Base-by-base conservation (phyloP, 192 early-diverging fungal species). In the Coemansia sp. region DNA sequence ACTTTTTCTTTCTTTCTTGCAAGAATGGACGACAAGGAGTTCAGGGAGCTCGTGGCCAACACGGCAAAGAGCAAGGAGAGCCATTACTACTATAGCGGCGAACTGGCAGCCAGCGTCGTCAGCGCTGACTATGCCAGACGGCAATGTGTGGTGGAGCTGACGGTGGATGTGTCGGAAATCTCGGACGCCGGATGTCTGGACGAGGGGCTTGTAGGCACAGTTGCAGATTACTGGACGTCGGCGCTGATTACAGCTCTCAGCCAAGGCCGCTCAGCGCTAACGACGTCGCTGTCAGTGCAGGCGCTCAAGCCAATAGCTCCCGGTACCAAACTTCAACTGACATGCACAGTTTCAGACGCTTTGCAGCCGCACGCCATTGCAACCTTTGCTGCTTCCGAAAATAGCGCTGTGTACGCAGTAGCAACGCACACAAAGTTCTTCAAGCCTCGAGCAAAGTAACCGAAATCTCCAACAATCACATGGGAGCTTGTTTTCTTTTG, bases 191-290 rank as follows among this genome's bases (percentile, higher is more conserved):
- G 54, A 3, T 57, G 43, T 36, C 60, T 71, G 6, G 74, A 77
- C 54, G 74, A 77, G 34, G 74, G 74, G 2, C 36, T 77, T 27
- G 68, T 62, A 4, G 54, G 38, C 14, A 77, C 74, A 2, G 50
- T 64, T 8, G 65, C 74, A n/a, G 74, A 77, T 42, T 70, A 60
- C 58, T 70, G 68, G 65, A 77, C 74, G 15, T 77, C 75, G n/a
- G 53, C 70, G 4, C 50, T 72, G 36, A 72, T 78, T 27, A 72
- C 61, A 8, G 75, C 59, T 2, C 43, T 61, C 12, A 67, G 54
- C 48, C 62, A 46, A 17, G 70, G 66, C 24, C 33, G 38, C 22
- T 56, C 58, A 1, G 62, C 75, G 24, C 55, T 78, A 18, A 78
- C 75, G 8, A 78, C 75, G 10, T 56, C 69, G n/a, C 62, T 78